Percentiles rank a stretch among this genome's conserved stretches.
Conservation (phyloP, 1,284 basidiomycete species). For the Ceratobasidium sp. region DNA sequence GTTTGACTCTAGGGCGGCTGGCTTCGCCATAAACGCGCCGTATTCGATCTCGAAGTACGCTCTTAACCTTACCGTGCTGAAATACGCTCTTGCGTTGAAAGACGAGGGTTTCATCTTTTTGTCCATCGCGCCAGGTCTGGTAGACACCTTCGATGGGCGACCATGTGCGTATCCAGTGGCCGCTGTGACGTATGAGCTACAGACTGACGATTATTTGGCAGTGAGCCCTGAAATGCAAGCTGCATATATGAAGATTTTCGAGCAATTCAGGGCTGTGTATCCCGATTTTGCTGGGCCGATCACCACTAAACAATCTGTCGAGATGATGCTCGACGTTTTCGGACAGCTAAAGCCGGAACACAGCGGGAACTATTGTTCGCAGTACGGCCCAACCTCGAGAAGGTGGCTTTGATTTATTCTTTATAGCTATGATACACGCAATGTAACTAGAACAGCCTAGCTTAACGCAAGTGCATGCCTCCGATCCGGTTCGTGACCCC, state of each 20-base stretch:
- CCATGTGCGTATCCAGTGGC: background rate
- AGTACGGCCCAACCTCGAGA: slow-evolving; percentile 16
- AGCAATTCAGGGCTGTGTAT: slow-evolving; percentile 5
- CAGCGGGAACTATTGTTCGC: slow-evolving; percentile 20
- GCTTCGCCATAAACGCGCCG: background rate
- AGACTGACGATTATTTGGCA: background rate
- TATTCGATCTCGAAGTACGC: slow-evolving; percentile 50
- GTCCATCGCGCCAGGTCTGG: slow-evolving; percentile 56
- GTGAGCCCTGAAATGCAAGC: background rate
- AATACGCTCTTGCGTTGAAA: slow-evolving; percentile 55
- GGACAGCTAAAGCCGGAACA: slow-evolving; percentile 20
- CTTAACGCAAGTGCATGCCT: slow-evolving; percentile 61
- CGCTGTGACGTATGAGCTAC: background rate
- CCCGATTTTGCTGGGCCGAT: background rate
- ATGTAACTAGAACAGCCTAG: background rate
- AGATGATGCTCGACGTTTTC: slow-evolving; percentile 18
- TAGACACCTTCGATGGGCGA: slow-evolving; percentile 50
- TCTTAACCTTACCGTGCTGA: slow-evolving; percentile 56
- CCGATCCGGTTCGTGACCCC: slow-evolving; percentile 57
- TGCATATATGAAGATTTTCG: background rate
- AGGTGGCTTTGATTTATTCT: background rate
- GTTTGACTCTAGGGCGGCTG: background rate
- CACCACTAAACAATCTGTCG: background rate
- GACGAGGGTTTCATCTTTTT: slow-evolving; percentile 57
- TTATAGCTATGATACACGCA: background rate